phyloP scores from a whole-genome alignment of 139 green algal species.

The Desmodesmus armatus region DNA sequence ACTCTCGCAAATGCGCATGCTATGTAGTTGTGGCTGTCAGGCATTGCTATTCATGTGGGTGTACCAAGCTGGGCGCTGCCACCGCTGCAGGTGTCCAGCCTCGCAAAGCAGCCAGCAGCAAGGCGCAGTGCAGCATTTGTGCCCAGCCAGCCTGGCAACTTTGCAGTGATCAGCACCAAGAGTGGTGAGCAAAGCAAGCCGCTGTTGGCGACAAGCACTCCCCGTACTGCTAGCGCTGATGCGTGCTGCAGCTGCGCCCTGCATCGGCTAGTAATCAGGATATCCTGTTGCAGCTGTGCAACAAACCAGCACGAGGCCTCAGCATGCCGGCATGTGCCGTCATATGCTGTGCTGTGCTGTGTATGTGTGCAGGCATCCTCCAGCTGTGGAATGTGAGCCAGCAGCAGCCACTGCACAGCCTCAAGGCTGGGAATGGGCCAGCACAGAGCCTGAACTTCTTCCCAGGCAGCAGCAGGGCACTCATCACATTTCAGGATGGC shows the following conservation, averaged over 20 bases:
- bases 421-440: slow-evolving; percentile 49
- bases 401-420: slow-evolving; percentile 36
- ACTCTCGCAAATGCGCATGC: too few species aligned
- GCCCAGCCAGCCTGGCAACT: slow-evolving; percentile 55
- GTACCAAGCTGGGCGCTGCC: too few species aligned
- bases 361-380: slow-evolving; percentile 48
- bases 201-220: too few species aligned
- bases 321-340: too few species aligned
- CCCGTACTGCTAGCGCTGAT: too few species aligned
- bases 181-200: slow-evolving; percentile 1
- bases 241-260: too few species aligned
- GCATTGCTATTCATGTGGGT: too few species aligned
- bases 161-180: slow-evolving; percentile 51
- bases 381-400: slow-evolving; percentile 70
- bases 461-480: slow-evolving; percentile 37
- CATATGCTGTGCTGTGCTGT: too few species aligned
- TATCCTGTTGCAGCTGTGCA: too few species aligned
- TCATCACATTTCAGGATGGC: slow-evolving; percentile 58
- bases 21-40: not conserved
- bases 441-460: slow-evolving; percentile 48
- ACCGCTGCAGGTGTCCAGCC: slow-evolving; percentile 34
- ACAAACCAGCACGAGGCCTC: too few species aligned
- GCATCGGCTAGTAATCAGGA: too few species aligned
- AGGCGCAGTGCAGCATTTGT: slow-evolving; percentile 50
- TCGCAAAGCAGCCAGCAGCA: slow-evolving; percentile 55